These are phyloP conservation scores for Globisporangium spiculum DNA, from an alignment of 352 stramenopile species.

Conservation along the genomic window DNA sequence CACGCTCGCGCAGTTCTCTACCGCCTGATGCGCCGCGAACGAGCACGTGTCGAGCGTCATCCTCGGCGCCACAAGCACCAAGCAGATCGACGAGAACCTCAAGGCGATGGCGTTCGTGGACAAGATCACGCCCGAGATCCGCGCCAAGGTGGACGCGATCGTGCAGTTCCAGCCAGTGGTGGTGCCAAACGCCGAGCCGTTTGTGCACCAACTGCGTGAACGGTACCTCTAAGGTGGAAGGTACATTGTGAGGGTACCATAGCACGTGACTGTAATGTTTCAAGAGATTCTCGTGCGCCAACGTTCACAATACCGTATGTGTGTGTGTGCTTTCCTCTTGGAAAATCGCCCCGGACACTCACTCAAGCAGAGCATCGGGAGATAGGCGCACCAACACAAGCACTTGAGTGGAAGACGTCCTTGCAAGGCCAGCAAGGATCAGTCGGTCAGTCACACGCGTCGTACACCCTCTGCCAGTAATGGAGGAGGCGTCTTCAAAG, in stretches of 20 bases:
- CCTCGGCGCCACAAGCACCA: conserved; percentile 43
- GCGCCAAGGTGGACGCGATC: conserved; percentile 67
- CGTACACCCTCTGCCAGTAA: neutral
- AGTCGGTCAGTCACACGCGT: too few species aligned
- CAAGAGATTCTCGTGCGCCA: too few species aligned
- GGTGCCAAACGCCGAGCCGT: conserved; percentile 23
- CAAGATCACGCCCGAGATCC: conserved; percentile 73
- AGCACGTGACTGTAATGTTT: too few species aligned
- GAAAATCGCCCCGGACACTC: too few species aligned
- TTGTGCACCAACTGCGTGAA: conserved; percentile 21
- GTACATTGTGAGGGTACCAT: neutral
- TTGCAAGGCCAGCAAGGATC: too few species aligned
- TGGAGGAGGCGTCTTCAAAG: neutral
- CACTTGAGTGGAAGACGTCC: too few species aligned
- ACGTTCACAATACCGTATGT: too few species aligned
- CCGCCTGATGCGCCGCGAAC: conserved; percentile 53
- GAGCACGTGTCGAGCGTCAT: conserved; percentile 52
- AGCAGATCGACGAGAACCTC: conserved; percentile 69
- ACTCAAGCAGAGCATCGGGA: too few species aligned
- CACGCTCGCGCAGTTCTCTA: conserved; percentile 48
- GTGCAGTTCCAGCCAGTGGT: conserved; percentile 39
- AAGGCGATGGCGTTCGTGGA: conserved; percentile 52
- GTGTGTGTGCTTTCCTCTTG: too few species aligned
- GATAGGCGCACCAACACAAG: too few species aligned
- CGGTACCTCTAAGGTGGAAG: neutral